These are phyloP conservation scores for Rubia peregrina DNA, from an alignment of 305 asterid genomes.

Conservation along the genomic window DNA sequence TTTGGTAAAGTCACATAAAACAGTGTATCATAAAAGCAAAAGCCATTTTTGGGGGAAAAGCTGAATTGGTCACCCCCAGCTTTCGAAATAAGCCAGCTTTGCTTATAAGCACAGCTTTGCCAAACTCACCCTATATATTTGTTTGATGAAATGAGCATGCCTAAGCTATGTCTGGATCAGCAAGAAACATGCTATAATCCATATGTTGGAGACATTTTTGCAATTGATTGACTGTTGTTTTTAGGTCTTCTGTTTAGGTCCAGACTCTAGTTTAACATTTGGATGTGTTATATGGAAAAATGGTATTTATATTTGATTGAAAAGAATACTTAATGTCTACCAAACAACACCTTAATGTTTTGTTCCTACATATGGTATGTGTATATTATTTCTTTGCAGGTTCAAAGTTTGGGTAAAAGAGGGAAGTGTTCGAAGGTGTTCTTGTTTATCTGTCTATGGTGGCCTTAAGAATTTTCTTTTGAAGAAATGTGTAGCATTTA, in stretches of 20 bases:
- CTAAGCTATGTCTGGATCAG: background rate
- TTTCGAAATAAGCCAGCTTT: too few relatives aligned
- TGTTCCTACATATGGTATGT: background rate
- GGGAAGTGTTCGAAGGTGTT: background rate
- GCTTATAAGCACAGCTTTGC: too few relatives aligned
- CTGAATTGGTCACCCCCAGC: too few relatives aligned
- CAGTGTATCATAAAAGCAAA: too few relatives aligned
- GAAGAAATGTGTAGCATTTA: too few relatives aligned
- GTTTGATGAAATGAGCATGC: constrained; percentile 1
- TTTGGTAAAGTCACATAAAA: too few relatives aligned
- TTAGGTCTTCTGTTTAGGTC: too few relatives aligned
- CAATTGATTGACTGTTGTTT: too few relatives aligned
- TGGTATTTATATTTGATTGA: background rate
- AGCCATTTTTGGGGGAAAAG: too few relatives aligned
- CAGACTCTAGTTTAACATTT: too few relatives aligned
- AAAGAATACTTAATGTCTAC: too few relatives aligned
- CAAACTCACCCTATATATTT: background rate
- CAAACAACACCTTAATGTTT: background rate
- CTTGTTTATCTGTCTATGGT: background rate
- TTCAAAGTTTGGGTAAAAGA: background rate
- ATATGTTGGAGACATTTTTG: too few relatives aligned
- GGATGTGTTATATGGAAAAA: background rate
- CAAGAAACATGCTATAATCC: background rate
- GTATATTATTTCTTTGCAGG: background rate
- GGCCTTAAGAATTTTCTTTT: background rate